Evolutionary conservation across 2,329 filamentous ascomycete genomes (phyloP).

Genomic region (Ophiostoma piceae): DNA sequence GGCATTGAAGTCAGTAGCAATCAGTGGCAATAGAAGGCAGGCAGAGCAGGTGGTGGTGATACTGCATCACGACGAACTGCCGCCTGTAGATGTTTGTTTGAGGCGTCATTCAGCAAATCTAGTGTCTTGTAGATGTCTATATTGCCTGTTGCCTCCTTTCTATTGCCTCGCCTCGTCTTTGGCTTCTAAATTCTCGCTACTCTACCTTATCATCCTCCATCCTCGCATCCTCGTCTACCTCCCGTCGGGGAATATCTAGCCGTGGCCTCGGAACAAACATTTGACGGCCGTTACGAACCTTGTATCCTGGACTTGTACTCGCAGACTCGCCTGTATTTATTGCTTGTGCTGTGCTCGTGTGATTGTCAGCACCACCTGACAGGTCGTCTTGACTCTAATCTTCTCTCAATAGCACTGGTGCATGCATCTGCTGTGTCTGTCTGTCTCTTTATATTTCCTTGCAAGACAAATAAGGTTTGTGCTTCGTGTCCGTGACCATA

Average conservation of each 20-base stretch:
- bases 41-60: background rate
- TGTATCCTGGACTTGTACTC: background rate
- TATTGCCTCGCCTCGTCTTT: background rate
- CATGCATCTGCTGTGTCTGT: background rate
- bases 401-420: background rate
- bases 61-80: background rate
- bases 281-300: constrained; percentile 7
- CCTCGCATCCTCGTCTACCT: background rate
- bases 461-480: constrained; percentile 10
- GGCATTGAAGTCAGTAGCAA: background rate
- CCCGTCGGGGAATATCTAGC: background rate
- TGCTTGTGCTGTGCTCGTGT: background rate
- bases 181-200: background rate
- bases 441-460: constrained; percentile 4
- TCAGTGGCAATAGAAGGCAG: background rate
- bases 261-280: constrained; percentile 6
- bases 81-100: background rate
- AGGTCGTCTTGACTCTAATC: background rate
- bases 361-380: background rate
- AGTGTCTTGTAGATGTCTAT: background rate
- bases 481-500: background rate
- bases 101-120: too few relatives aligned
- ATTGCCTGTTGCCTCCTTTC: background rate
- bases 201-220: background rate
- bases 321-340: background rate